These are phyloP conservation scores for Reutealis trisperma DNA, from an alignment of 345 rosid species.

Conservation along the genomic window DNA sequence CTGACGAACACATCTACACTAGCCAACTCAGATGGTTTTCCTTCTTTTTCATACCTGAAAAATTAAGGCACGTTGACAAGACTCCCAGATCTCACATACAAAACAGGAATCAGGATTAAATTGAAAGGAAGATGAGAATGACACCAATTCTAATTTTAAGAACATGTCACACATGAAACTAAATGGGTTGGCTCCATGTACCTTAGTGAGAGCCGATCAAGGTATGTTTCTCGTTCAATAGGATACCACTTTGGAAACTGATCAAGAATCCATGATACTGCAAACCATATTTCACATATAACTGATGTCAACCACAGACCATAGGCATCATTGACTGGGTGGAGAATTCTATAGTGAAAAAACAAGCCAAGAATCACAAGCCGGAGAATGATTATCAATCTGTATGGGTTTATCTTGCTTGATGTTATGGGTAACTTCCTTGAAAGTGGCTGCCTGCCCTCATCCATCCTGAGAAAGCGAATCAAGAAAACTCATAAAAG, in stretches of 20 bases:
- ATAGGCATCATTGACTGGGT: conserved; percentile 87
- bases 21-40: conserved; percentile 86
- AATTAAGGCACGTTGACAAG: conserved; percentile 11
- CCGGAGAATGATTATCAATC: conserved; percentile 80
- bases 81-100: neutral
- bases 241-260: conserved; percentile 99
- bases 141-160: conserved; percentile 1
- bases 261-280: conserved; percentile 95
- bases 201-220: conserved; percentile 93
- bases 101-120: too few species aligned
- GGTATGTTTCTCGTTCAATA: conserved; percentile 85
- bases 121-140: neutral
- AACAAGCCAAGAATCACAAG: conserved; percentile 87
- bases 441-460: conserved; percentile 98
- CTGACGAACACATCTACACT: conserved; percentile 81
- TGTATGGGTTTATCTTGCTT: conserved; percentile 95
- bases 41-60: conserved; percentile 93
- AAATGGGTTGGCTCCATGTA: conserved; percentile 25
- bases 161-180: neutral
- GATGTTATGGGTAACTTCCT: conserved; percentile 92
- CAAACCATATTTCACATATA: conserved; percentile 99
- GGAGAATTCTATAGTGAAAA: conserved; percentile 90
- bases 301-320: conserved; percentile 97
- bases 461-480: conserved; percentile 86
- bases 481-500: conserved; percentile 15